Base-by-base conservation (phyloP, 768 basidiomycete genomes). In the Leccinum arenicola region DNA sequence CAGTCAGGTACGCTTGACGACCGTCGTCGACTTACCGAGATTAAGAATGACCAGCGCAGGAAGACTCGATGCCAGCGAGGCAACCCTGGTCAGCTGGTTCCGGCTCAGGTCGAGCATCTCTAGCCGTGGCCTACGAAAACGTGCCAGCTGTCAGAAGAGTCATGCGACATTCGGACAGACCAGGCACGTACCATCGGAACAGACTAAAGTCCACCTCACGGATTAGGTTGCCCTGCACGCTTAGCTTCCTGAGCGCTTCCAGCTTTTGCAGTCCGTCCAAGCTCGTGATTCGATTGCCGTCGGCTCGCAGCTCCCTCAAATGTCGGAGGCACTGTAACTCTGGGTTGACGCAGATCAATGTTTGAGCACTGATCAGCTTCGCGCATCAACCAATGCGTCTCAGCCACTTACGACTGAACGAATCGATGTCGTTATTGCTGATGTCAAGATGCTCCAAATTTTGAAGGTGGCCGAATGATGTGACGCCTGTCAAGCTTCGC, bases 401-500 rank as follows among this genome's bases (percentile, higher is more conserved):
- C 33, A 54, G 47, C 47, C 40, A 86, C 92, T 76, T 73, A 96
- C 93, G 93, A 52, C 80, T 82, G 57, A 98, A 78, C 8, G 91
- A 91, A 61, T 96, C 93, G 54, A 98, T 81, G 63, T 91, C 83
- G 73, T 98, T 98, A 68, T 84, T 73, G 72, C 93, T 94, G 61
- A 99, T 86, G 76, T 99, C 94, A 68, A 99, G 81, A 67, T 83
- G 84, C 75, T 95, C 93, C 45, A 99, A 80, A 70, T 92, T 91
- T 36, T 80, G 77, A 67, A 99, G 79, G 73, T 98, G 94, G 70
- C 82, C 81, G 74, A 93, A 96, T 25, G 95, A 93, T 35, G 94
- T 94, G 64, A 95, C 76, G 62, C 86, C 83, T 66, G 92, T 91
- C 65, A 98, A 80, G 64, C 92, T 93, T 73, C 31, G 64, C 54